Evolutionary conservation across 352 stramenopile species (phyloP).

Genomic region (Phytophthora colocasiae): DNA sequence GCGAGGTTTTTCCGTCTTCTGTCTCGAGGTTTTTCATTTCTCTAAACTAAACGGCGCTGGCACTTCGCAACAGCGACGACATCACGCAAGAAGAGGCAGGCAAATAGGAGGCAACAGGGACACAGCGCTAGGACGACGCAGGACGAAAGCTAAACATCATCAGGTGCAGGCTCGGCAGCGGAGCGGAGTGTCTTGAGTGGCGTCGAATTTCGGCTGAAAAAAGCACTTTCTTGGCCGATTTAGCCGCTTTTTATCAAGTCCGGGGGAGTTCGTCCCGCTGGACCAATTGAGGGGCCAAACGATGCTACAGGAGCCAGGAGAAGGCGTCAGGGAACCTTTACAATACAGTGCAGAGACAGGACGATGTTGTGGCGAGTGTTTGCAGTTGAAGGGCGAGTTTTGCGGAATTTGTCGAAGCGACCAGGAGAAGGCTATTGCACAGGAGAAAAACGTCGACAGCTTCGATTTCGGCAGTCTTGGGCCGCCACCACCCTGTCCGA

Average conservation of each 20-base stretch:
- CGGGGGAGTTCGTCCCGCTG: slow-evolving; percentile 29
- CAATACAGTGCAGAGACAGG: slow-evolving; percentile 10
- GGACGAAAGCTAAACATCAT: neutral
- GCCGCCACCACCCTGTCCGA: slow-evolving; percentile 38
- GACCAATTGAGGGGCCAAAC: slow-evolving; percentile 7
- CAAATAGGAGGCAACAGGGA: neutral
- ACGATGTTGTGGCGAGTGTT: slow-evolving; percentile 7
- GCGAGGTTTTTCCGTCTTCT: slow-evolving; percentile 3
- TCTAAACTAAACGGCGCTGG: slow-evolving; percentile 9
- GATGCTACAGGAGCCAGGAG: slow-evolving; percentile 12
- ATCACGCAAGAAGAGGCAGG: slow-evolving; percentile 7
- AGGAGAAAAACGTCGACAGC: slow-evolving; percentile 17
- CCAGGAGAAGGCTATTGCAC: slow-evolving; percentile 5
- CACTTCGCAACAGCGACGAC: slow-evolving; percentile 12
- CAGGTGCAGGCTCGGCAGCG: slow-evolving; percentile 4
- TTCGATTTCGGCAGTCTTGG: slow-evolving; percentile 40
- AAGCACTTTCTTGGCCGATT: slow-evolving; percentile 11
- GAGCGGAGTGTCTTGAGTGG: slow-evolving; percentile 1
- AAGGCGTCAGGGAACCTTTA: slow-evolving; percentile 1
- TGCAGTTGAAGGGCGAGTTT: neutral
- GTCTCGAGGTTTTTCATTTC: slow-evolving; percentile 18
- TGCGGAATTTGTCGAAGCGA: slow-evolving; percentile 13
- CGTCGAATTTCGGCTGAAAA: neutral
- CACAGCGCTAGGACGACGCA: slow-evolving; percentile 2
- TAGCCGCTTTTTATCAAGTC: slow-evolving; percentile 12